Conservation (phyloP, 2,329 filamentous ascomycete species). For the Sclerotinia nivalis region DNA sequence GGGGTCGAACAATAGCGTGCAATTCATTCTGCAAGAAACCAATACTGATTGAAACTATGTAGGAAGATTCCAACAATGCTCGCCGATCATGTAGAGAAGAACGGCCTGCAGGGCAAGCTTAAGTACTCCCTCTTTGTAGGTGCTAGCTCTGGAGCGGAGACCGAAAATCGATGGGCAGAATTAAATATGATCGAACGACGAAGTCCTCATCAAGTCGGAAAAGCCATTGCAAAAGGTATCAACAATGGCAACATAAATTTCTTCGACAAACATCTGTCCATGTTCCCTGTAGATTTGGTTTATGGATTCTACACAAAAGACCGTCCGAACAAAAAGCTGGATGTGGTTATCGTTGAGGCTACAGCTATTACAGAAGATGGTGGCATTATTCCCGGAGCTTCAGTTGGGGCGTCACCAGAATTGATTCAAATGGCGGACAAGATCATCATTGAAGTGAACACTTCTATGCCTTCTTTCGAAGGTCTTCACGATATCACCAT, state of each 20-base stretch:
- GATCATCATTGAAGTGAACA: constrained; percentile 93
- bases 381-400: constrained; percentile 83
- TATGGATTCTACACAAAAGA: constrained; percentile 87
- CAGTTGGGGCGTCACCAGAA: constrained; percentile 81
- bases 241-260: constrained; percentile 87
- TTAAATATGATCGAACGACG: constrained; percentile 89
- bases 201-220: constrained; percentile 85
- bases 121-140: constrained; percentile 88
- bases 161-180: constrained; percentile 86
- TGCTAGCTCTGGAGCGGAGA: constrained; percentile 82
- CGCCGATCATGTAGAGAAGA: constrained; percentile 86
- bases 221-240: constrained; percentile 86
- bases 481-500: constrained; percentile 89
- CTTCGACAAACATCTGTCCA: constrained; percentile 90
- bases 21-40: background rate
- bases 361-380: constrained; percentile 86
- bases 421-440: constrained; percentile 90
- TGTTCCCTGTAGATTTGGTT: constrained; percentile 86
- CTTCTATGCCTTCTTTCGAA: constrained; percentile 78
- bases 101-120: constrained; percentile 78
- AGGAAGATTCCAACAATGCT: constrained; percentile 83
- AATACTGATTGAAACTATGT: constrained; percentile 23
- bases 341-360: constrained; percentile 83
- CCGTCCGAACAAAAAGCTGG: constrained; percentile 62
- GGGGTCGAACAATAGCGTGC: background rate